Percentiles rank a stretch among this genome's conserved stretches.
Evolutionary conservation across 148 eudicot species (phyloP).

Genomic region (Limonium bicolor): DNA sequence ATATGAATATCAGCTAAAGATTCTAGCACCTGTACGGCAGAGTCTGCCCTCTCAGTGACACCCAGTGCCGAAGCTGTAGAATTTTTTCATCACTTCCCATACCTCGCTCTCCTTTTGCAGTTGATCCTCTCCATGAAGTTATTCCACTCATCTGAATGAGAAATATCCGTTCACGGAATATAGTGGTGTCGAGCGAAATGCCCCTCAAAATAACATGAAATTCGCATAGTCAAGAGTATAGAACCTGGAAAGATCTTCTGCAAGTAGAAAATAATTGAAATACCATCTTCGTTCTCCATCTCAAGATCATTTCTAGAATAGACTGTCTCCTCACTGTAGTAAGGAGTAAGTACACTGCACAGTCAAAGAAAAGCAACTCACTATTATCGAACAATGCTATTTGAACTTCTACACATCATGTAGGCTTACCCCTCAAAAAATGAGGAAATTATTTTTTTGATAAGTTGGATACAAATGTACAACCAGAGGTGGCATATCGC

Average conservation of each 20-base stretch:
- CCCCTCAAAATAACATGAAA: too few species aligned
- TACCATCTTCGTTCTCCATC: conserved; percentile 63
- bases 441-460: too few species aligned
- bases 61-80: conserved; percentile 17
- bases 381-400: too few species aligned
- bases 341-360: conserved; percentile 69
- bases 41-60: conserved; percentile 10
- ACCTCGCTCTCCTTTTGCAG: conserved; percentile 53
- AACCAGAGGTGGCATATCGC: too few species aligned
- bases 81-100: conserved; percentile 44
- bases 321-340: conserved; percentile 80
- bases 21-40: background rate
- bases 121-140: conserved; percentile 73
- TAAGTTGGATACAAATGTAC: too few species aligned
- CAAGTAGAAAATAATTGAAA: conserved; percentile 49
- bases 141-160: conserved; percentile 70
- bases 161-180: too few species aligned
- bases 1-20: background rate
- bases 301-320: conserved; percentile 53
- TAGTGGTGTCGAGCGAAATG: too few species aligned
- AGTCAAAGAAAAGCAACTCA: background rate
- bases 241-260: conserved; percentile 60
- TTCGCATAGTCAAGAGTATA: too few species aligned
- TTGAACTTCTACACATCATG: too few species aligned
- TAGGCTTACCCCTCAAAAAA: too few species aligned